Evolutionary conservation across 306 rosid species (phyloP), one percentile per base, ranked within the genome.

Genomic region (Cucumis sativus): DNA sequence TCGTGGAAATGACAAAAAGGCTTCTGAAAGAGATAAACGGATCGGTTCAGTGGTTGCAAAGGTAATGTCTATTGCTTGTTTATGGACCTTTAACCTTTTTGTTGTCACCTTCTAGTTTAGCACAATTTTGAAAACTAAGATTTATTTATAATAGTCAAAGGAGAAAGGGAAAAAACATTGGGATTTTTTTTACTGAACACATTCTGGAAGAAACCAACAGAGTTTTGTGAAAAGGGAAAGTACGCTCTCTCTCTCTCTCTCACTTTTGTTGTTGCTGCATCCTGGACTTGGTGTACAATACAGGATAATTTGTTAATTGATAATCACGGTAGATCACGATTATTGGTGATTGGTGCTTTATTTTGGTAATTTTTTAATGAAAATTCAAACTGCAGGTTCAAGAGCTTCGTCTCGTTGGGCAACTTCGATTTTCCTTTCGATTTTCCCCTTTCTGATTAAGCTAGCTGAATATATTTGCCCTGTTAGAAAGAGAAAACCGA

Each of bases 1-100:
- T 74, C 92, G 91, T 78, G 98, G 98, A 84, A 91, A 84, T 86
- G 97, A 94, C 40, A 94, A 90, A 80, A 81, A 84, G 62, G 97
- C 98, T 79, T 76, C 93, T 57, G 94, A 90, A 57, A 85, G 97
- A 84, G 90, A 90, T 15, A 89, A 84, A 80, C 87, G 87, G 59
- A 40, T 79, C 76, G 94, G 96, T 72, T 94, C 98, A 30, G 78
- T 84, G 41, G 87, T 76, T 82, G 98, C 98, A 67, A 87, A 90
- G 92, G 98, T 94, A 91, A 37, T 76, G 73, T n/a, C 20, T 69
- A 69, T 69, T 69, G 75, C 75, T 23, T 43, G 72, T 25, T 80
- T 55, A 23, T 69, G 23, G 52, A 45, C 49, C 37, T 68, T 76
- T 54, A 56, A 56, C 59, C 37, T 61, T 76, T 54, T n/a, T 20